Conservation (phyloP, 2,329 filamentous ascomycete genomes). For the Ambrosiella xylebori region DNA sequence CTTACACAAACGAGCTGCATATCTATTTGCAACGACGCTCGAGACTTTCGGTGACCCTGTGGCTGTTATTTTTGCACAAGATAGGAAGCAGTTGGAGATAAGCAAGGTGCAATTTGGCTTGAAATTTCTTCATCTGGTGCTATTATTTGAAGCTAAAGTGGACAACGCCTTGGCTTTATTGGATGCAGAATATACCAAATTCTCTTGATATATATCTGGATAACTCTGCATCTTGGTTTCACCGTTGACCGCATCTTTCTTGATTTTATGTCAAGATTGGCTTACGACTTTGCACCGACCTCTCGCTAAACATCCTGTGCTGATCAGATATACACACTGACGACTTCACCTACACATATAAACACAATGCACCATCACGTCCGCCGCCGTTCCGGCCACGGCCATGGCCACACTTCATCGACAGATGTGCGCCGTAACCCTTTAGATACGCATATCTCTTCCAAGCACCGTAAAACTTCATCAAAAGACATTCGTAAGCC, state of each 20-base stretch:
- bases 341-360: neutral
- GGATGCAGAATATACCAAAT: too few species aligned
- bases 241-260: too few species aligned
- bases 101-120: neutral
- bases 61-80: neutral
- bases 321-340: too few species aligned
- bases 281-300: too few species aligned
- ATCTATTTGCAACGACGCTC: neutral
- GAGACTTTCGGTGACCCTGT: neutral
- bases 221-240: too few species aligned
- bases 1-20: neutral
- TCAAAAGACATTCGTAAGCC: slow-evolving; percentile 29
- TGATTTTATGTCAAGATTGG: too few species aligned
- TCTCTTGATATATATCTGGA: too few species aligned
- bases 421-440: slow-evolving; percentile 35
- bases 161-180: too few species aligned
- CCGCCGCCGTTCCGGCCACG: slow-evolving; percentile 27
- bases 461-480: slow-evolving; percentile 26
- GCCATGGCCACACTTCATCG: slow-evolving; percentile 29
- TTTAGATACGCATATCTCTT: slow-evolving; percentile 31
- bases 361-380: slow-evolving; percentile 38
- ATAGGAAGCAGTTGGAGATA: neutral
- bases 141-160: too few species aligned
- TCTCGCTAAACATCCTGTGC: too few species aligned
- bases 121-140: neutral